Percentiles rank a stretch among this genome's conserved stretches.
phyloP scores from a whole-genome alignment of 2,329 filamentous ascomycete species.

The Lasiodiplodia theobromae region DNA sequence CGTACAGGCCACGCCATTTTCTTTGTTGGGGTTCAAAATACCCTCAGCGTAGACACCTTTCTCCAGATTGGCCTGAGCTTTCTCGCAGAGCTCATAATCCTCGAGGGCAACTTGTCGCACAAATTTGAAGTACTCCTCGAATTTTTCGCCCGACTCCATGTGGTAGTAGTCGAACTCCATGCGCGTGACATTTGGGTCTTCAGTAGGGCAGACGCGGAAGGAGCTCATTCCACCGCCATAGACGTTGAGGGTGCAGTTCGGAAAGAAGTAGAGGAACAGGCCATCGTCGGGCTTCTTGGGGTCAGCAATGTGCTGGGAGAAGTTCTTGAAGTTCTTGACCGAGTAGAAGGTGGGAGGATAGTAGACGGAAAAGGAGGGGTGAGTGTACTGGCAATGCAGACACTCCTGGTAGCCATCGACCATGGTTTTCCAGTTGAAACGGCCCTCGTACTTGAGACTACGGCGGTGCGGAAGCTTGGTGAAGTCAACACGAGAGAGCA shows the following conservation, averaged over 20 bases:
- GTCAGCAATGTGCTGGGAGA: conserved; percentile 63
- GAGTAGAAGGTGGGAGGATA: conserved; percentile 64
- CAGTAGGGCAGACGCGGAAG: conserved; percentile 62
- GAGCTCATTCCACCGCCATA: conserved; percentile 66
- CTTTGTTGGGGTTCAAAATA: conserved; percentile 63
- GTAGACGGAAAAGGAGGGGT: conserved; percentile 62
- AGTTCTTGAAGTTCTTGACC: conserved; percentile 62
- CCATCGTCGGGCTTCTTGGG: conserved; percentile 61
- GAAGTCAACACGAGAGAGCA: conserved; percentile 61
- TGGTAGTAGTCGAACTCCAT: conserved; percentile 70
- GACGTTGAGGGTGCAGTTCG: conserved; percentile 63
- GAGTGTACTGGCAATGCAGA: conserved; percentile 65
- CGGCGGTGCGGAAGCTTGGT: conserved; percentile 60
- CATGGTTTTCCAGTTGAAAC: conserved; percentile 68
- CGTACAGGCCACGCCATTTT: conserved; percentile 62
- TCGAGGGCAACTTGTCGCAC: conserved; percentile 64
- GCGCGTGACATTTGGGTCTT: conserved; percentile 56
- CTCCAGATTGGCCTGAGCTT: conserved; percentile 61
- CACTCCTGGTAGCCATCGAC: conserved; percentile 67
- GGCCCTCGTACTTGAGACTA: conserved; percentile 62
- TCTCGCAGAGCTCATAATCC: conserved; percentile 65
- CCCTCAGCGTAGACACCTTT: conserved; percentile 63
- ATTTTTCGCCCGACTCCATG: conserved; percentile 57
- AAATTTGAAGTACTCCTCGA: conserved; percentile 64
- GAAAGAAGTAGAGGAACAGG: conserved; percentile 65